Percentiles rank a stretch among this genome's conserved stretches.
Conservation (phyloP, 2,329 filamentous ascomycete species). For the Colletotrichum abscissum region DNA sequence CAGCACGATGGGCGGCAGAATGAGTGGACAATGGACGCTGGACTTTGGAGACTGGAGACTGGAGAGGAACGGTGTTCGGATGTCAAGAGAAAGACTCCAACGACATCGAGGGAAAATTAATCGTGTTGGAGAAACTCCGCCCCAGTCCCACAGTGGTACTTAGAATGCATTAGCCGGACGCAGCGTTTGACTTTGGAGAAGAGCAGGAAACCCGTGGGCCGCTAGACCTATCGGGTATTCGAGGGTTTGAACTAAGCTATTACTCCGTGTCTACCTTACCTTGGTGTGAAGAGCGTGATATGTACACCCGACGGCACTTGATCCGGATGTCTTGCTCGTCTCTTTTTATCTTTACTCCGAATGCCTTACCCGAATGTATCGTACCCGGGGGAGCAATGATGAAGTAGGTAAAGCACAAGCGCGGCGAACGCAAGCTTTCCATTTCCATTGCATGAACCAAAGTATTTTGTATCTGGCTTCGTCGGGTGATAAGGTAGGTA, state of each 20-base stretch:
- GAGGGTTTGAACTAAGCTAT: background rate
- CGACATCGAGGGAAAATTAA: background rate
- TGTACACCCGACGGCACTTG: background rate
- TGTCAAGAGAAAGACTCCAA: background rate
- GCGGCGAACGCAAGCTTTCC: background rate
- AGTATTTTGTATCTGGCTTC: background rate
- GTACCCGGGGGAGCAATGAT: background rate
- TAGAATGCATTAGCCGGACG: background rate
- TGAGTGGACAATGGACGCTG: background rate
- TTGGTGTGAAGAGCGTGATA: background rate
- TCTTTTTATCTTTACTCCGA: background rate
- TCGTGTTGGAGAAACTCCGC: constrained; percentile 4
- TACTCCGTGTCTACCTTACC: background rate
- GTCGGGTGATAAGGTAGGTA: background rate
- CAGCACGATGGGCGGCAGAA: background rate
- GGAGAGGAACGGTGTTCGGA: background rate
- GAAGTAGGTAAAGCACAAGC: background rate
- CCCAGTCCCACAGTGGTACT: background rate
- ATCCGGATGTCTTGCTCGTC: background rate
- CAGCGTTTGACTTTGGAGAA: constrained; percentile 6
- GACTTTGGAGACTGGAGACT: too few relatives aligned
- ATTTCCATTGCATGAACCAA: background rate
- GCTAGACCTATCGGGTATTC: constrained; percentile 9
- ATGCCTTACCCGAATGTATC: background rate
- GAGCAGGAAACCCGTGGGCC: constrained; percentile 1